A percentile compares a stretch with the other conserved stretches of the same genome.
Evolutionary conservation across 805 yeast species (phyloP).

Genomic region (Yamadazyma endophytica): DNA sequence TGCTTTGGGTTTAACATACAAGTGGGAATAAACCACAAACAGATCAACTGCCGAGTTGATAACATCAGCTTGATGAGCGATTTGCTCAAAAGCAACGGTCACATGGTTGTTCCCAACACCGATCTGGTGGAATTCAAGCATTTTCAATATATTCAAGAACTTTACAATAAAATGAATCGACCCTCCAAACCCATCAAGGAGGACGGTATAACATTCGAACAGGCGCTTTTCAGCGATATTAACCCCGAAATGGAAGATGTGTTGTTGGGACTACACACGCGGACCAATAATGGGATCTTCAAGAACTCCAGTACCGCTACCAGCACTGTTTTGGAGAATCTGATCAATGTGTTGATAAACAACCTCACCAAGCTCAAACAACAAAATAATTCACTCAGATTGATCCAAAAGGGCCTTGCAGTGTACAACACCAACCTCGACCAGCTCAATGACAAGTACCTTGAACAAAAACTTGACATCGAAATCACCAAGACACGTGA

Average conservation of each 20-base stretch:
- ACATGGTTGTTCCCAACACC: conserved; percentile 6
- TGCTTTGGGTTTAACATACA: conserved; percentile 91
- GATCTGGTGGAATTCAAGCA: conserved; percentile 30
- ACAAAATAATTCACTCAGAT: conserved; percentile 51
- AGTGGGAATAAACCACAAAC: conserved; percentile 65
- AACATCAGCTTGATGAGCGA: conserved; percentile 56
- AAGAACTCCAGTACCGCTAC: conserved; percentile 58
- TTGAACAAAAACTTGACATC: conserved; percentile 16
- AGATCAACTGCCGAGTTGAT: conserved; percentile 80
- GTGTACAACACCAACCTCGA: conserved; percentile 37
- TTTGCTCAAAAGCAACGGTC: conserved; percentile 3
- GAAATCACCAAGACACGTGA: conserved; percentile 7
- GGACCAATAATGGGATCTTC: conserved; percentile 51
- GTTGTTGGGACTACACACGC: conserved; percentile 44
- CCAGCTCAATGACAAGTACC: conserved; percentile 20
- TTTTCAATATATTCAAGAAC: conserved; percentile 30
- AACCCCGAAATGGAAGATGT: conserved; percentile 47
- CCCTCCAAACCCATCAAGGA: background rate
- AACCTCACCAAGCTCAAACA: conserved; percentile 56
- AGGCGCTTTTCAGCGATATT: conserved; percentile 61
- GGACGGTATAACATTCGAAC: conserved; percentile 7
- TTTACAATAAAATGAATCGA: conserved; percentile 12
- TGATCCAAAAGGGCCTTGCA: conserved; percentile 51
- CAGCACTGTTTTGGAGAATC: conserved; percentile 50
- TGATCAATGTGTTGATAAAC: conserved; percentile 50